Conservation (phyloP, 2,329 filamentous ascomycete genomes). For the Fusarium nanum region DNA sequence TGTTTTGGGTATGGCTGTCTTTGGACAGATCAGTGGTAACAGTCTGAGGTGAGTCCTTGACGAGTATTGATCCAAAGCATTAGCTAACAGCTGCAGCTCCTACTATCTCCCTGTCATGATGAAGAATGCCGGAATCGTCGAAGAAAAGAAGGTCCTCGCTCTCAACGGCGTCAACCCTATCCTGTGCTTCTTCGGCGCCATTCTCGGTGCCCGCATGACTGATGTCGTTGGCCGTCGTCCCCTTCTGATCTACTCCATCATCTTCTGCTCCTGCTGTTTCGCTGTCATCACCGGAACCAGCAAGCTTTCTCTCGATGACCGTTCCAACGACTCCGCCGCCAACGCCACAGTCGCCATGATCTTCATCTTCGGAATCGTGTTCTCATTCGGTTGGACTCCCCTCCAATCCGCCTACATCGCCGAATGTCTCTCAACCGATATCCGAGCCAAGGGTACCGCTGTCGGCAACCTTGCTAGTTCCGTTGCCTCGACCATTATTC, state of each 20-base stretch:
- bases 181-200: slow-evolving; percentile 61
- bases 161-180: slow-evolving; percentile 66
- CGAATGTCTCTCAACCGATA: slow-evolving; percentile 59
- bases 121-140: slow-evolving; percentile 62
- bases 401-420: slow-evolving; percentile 62
- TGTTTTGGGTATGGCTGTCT: slow-evolving; percentile 63
- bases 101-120: slow-evolving; percentile 68
- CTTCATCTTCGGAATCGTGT: slow-evolving; percentile 63
- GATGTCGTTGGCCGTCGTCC: slow-evolving; percentile 69
- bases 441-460: slow-evolving; percentile 59
- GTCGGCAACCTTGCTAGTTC: slow-evolving; percentile 57
- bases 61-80: too few species aligned
- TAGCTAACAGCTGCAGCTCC: slow-evolving; percentile 45
- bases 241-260: slow-evolving; percentile 60
- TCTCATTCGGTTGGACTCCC: slow-evolving; percentile 63
- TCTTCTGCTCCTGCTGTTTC: slow-evolving; percentile 60
- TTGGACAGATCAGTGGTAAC: slow-evolving; percentile 66
- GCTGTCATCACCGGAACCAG: slow-evolving; percentile 62
- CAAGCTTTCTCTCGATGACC: slow-evolving; percentile 55
- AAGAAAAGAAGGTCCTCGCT: slow-evolving; percentile 60
- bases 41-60: slow-evolving; percentile 48
- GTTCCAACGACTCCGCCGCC: slow-evolving; percentile 52
- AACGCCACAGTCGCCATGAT: slow-evolving; percentile 62
- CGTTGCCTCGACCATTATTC: slow-evolving; percentile 54
- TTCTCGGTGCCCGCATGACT: slow-evolving; percentile 66